phyloP scores from a whole-genome alignment of 2,329 filamentous ascomycete genomes.

The Penicillium vulpinum region DNA sequence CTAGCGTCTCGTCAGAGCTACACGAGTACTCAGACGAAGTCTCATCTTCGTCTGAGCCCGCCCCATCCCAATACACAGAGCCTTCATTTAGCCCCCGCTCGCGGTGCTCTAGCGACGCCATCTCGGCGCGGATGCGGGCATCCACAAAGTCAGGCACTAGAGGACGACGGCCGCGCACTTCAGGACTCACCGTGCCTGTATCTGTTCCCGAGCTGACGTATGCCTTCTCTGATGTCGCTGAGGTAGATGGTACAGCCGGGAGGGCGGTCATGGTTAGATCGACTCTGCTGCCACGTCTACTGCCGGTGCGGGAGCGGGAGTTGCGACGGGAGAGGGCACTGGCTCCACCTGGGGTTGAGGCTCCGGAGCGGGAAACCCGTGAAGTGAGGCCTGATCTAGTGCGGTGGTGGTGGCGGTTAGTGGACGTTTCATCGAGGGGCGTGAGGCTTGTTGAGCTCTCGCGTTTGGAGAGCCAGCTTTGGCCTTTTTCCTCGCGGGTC shows the following conservation, averaged over 20 bases:
- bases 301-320: conserved; percentile 36
- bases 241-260: conserved; percentile 8
- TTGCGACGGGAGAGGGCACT: conserved; percentile 30
- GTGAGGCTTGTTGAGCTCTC: conserved; percentile 56
- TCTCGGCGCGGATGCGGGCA: conserved; percentile 42
- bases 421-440: conserved; percentile 33
- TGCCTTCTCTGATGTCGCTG: background rate
- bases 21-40: conserved; percentile 37
- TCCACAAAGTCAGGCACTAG: conserved; percentile 54
- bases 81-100: conserved; percentile 20
- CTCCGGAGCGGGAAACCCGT: conserved; percentile 35
- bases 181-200: conserved; percentile 8
- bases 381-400: conserved; percentile 26
- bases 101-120: conserved; percentile 32
- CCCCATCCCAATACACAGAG: conserved; percentile 13
- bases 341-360: conserved; percentile 35
- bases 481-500: conserved; percentile 62
- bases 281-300: conserved; percentile 36
- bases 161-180: conserved; percentile 17
- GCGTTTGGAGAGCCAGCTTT: conserved; percentile 59
- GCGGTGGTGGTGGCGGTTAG: conserved; percentile 25
- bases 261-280: conserved; percentile 39
- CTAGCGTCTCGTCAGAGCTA: conserved; percentile 17
- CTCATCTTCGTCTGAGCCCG: conserved; percentile 14
- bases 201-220: background rate